These are phyloP conservation scores for Zasmidium cellare DNA, from an alignment of 2,329 filamentous ascomycete genomes.

Conservation along the genomic window DNA sequence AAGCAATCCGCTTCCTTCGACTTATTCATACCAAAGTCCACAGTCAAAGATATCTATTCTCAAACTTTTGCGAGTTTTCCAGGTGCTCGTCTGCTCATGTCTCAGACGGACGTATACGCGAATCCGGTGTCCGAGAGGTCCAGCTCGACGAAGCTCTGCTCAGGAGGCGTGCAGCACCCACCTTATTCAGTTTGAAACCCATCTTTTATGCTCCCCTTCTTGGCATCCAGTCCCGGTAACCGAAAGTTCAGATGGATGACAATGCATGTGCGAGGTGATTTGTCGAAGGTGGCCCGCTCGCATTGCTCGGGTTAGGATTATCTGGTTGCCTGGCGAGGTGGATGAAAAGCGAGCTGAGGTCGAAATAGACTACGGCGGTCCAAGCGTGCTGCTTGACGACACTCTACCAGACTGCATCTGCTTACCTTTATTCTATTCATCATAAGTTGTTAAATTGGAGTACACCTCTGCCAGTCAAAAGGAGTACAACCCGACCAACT, in stretches of 20 bases:
- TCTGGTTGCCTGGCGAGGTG: neutral
- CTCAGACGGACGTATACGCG: too few relatives aligned
- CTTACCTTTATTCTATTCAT: too few relatives aligned
- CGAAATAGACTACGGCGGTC: neutral
- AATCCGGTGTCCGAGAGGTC: neutral
- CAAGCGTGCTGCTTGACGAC: too few relatives aligned
- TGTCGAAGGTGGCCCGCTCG: neutral
- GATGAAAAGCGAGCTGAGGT: neutral
- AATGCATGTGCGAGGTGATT: neutral
- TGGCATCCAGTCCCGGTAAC: too few relatives aligned
- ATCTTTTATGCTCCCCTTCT: too few relatives aligned
- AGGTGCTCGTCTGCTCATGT: neutral
- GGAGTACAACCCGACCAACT: constrained; percentile 22
- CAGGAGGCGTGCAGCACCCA: neutral
- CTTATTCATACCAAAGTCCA: neutral
- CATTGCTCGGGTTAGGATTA: neutral
- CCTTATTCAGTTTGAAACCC: neutral
- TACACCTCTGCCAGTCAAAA: constrained; percentile 12
- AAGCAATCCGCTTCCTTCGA: neutral
- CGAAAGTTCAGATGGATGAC: too few relatives aligned
- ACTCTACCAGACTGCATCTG: too few relatives aligned
- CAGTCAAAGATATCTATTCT: neutral
- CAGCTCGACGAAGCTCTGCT: neutral
- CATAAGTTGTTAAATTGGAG: too few relatives aligned
- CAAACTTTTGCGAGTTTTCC: neutral